These are phyloP conservation scores for Xerocomus amazonicus DNA, from an alignment of 1,284 basidiomycete species.

Conservation along the genomic window DNA sequence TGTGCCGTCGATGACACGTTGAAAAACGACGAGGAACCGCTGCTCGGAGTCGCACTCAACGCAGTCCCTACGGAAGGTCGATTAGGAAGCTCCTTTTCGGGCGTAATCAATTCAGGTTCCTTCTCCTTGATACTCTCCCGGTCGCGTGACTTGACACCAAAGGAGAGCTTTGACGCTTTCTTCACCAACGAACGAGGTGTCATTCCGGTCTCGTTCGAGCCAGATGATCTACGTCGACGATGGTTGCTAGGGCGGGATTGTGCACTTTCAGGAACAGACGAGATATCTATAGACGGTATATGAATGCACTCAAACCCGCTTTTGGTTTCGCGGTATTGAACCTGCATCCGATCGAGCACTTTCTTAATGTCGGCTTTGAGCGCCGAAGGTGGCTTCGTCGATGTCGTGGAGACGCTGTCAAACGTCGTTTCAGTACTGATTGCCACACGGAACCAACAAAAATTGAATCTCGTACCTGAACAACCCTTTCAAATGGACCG, in stretches of 20 bases:
- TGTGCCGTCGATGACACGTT: slow-evolving; percentile 60
- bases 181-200: slow-evolving; percentile 57
- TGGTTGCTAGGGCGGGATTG: slow-evolving; percentile 37
- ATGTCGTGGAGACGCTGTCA: slow-evolving; percentile 86
- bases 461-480: slow-evolving; percentile 62
- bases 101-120: slow-evolving; percentile 36
- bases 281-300: slow-evolving; percentile 86
- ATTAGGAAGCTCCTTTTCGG: slow-evolving; percentile 44
- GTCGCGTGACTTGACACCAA: slow-evolving; percentile 46
- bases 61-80: slow-evolving; percentile 54
- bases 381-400: slow-evolving; percentile 79
- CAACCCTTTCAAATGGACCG: slow-evolving; percentile 84
- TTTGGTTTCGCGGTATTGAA: slow-evolving; percentile 89
- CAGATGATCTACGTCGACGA: slow-evolving; percentile 47
- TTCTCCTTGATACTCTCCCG: slow-evolving; percentile 38
- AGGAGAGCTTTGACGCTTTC: slow-evolving; percentile 75
- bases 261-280: slow-evolving; percentile 53
- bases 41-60: slow-evolving; percentile 60
- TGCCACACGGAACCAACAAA: slow-evolving; percentile 1
- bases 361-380: slow-evolving; percentile 84
- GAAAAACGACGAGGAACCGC: slow-evolving; percentile 77
- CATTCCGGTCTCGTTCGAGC: slow-evolving; percentile 48
- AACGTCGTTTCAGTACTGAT: slow-evolving; percentile 4
- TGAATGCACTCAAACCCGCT: slow-evolving; percentile 96
- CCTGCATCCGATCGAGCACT: slow-evolving; percentile 90